Conservation (phyloP, 2,329 filamentous ascomycete species). For the Verticillium nubilum region DNA sequence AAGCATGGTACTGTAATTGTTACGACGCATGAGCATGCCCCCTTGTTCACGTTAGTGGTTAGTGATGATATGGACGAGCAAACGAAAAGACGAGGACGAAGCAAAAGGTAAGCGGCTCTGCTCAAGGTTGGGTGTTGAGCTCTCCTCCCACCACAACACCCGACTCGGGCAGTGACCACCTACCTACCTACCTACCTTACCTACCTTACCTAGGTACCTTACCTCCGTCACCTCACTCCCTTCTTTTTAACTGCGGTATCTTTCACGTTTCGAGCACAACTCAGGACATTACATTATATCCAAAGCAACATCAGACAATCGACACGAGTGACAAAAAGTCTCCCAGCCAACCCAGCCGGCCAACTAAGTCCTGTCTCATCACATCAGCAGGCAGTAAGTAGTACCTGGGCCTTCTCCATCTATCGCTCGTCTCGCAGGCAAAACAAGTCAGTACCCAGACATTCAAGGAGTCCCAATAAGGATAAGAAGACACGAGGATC, state of each 20-base stretch:
- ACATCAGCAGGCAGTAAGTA: not conserved
- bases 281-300: not conserved
- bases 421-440: not conserved
- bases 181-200: too few relatives aligned
- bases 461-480: not conserved
- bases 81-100: not conserved
- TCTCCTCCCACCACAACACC: not conserved
- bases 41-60: not conserved
- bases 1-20: not conserved
- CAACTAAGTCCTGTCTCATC: not conserved
- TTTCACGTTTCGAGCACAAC: not conserved
- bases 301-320: not conserved
- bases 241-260: too few relatives aligned
- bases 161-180: not conserved
- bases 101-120: not conserved
- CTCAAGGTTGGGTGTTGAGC: not conserved
- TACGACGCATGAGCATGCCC: not conserved
- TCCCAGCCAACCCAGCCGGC: not conserved
- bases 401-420: not conserved
- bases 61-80: not conserved
- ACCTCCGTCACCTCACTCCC: too few relatives aligned
- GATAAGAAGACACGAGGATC: not conserved
- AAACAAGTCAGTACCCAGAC: not conserved
- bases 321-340: not conserved
- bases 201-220: too few relatives aligned